Percentiles rank a stretch among this genome's conserved stretches.
Evolutionary conservation across 257 asterid genomes (phyloP).

Genomic region (Cynanchum wilfordii): DNA sequence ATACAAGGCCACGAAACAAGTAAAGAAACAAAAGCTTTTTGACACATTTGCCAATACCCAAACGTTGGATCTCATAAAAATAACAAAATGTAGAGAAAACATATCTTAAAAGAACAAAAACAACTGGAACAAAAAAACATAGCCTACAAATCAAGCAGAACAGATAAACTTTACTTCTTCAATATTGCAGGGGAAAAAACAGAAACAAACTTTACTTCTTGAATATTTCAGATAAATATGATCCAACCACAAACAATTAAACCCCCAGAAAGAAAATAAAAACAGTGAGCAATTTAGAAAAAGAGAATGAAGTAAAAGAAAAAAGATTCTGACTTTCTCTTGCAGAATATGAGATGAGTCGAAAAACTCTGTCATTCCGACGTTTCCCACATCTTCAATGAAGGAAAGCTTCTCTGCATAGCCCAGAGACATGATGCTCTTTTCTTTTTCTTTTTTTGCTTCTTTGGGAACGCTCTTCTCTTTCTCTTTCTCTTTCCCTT

Average conservation of each 20-base stretch:
- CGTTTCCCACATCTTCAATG: constrained; percentile 95
- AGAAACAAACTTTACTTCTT: constrained; percentile 16
- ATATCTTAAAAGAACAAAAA: constrained; percentile 13
- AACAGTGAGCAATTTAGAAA: constrained; percentile 5
- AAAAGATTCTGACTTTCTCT: constrained; percentile 44
- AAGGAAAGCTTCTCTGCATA: constrained; percentile 86
- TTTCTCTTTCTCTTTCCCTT: neutral
- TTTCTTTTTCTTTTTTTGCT: neutral
- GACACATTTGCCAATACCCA: constrained; percentile 27
- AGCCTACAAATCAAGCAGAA: constrained; percentile 13
- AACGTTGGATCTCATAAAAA: constrained; percentile 35
- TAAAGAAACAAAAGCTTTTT: constrained; percentile 1
- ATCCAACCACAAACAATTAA: constrained; percentile 8
- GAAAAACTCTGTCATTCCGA: constrained; percentile 81
- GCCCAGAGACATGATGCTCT: constrained; percentile 71
- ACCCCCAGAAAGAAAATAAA: neutral
- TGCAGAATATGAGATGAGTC: constrained; percentile 71
- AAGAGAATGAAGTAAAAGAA: constrained; percentile 2
- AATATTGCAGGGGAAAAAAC: neutral
- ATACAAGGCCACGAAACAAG: neutral
- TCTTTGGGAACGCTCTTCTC: constrained; percentile 3
- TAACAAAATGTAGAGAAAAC: neutral
- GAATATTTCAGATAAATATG: constrained; percentile 18
- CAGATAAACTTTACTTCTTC: constrained; percentile 17
- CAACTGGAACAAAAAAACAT: constrained; percentile 3